Base-by-base conservation (phyloP, 192 early-diverging fungal genomes). In the Powellomyces hirtus region DNA sequence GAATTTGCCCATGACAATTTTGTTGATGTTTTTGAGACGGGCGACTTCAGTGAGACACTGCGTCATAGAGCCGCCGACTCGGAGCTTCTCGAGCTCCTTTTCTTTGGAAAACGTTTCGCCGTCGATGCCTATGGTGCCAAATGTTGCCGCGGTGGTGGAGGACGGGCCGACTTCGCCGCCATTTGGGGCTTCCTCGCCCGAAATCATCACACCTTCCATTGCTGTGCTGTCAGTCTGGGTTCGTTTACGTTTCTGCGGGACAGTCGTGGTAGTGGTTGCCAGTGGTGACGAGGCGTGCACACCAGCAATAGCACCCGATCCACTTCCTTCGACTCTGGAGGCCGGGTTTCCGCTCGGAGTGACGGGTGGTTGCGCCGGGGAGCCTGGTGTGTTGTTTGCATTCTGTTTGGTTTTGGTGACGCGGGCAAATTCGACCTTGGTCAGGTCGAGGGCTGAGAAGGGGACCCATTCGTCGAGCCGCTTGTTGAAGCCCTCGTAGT, bases 401-500 rank as follows among this genome's bases (percentile, higher is more conserved):
- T 16, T 44, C n/a, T 36, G 14, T 18, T 34, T 36, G 6, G 27
- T 34, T 42, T 72, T 76, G 13, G 42, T 50, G 11, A n/a, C 14
- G 26, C 68, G 69, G 10, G 70, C 51, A 34, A 56, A 62, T 55
- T 76, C 65, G 35, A 72, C 65, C 14, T 76, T 11, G 44, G 7
- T 22, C 7, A 76, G 36, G 37, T 71, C 46, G 26, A 76, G 66
- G 6, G 61, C n/a, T 5, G 27, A 6, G 34, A 61, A 46, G 10
- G 69, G 34, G 4, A 99, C 91, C 97, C 95, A 98, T 74, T 97
- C 95, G 80, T 99, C 97, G 53, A 99, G 80, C 20, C 97, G 92
- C 75, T 99, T 99, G 86, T 99, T 99, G 80, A 92, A 98, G 58
- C 92, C 89, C 4, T 95, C 86, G 69, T 95, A 96, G 75, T 98